Base-by-base conservation (phyloP, 805 yeast species). In the Ogataea chonburiensis region DNA sequence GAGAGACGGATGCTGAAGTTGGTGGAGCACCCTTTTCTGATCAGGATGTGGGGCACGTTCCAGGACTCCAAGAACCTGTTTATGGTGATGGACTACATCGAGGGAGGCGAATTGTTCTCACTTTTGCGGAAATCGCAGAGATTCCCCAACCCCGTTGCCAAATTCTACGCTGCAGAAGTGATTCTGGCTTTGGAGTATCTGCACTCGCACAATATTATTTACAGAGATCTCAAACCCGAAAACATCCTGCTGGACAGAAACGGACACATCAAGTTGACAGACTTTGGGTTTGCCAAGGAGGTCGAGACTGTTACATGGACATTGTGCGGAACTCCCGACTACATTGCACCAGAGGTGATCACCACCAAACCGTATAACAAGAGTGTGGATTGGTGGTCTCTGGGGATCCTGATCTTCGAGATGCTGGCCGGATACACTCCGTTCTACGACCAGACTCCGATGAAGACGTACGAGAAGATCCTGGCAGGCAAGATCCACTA, bases 31-130 rank as follows among this genome's bases (percentile, higher is more conserved):
- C 81, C 81, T 8, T 76, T 75, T 44, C 63, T 76, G 45, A 76
- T 75, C 45, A 55, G 81, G 38, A 75, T 76, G 80, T 76, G 81
- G 81, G 81, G 81, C 9, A 76, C 81, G 4, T 76, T 70, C 52
- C 81, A 75, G 54, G 81, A 76, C 52, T 64, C 75, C 28, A 68
- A 67, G 43, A 73, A 73, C 50, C 59, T 76, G 42, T 76, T 75
- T 45, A 75, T 76, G 81, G 74, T 76, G 34, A 76, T 76, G 81
- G 81, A 76, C 52, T 76, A 75, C 57, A 75, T 76, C 54, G 81
- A 76, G 58, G 81, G 81, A 17, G 81, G 81, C 17, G 81, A 76
- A 56, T 61, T 76, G 37, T 76, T 76, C 47, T 70, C 77, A 3
- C 56, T 76, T 37, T 63, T 76, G 47, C 59, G 81, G 40, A 75